These are phyloP conservation scores for Rhododendron simsii DNA, from an alignment of 148 eudicot species.

Conservation along the genomic window DNA sequence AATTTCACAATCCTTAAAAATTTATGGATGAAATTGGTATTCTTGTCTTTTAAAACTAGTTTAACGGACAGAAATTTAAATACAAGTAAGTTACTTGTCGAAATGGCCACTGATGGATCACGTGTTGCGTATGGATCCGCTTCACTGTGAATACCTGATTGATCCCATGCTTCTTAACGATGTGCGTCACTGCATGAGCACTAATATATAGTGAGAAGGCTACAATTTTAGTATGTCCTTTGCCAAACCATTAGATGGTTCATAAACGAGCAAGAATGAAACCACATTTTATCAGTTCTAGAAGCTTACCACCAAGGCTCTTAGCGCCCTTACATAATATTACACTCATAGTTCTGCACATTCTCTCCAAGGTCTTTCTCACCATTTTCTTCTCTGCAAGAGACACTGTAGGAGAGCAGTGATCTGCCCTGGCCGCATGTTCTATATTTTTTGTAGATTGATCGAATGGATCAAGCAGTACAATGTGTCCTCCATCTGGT, in stretches of 20 bases:
- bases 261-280: background rate
- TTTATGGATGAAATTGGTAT: too few relatives aligned
- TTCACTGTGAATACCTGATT: too few relatives aligned
- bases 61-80: too few relatives aligned
- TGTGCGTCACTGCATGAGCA: too few relatives aligned
- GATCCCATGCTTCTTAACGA: too few relatives aligned
- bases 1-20: too few relatives aligned
- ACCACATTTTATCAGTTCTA: background rate
- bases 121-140: too few relatives aligned
- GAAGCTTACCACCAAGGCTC: background rate
- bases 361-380: background rate
- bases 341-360: background rate
- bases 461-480: background rate
- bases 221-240: background rate
- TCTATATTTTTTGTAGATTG: background rate
- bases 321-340: background rate
- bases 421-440: background rate
- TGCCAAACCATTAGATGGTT: background rate
- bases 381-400: background rate
- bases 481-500: background rate
- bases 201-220: background rate
- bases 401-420: background rate
- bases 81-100: too few relatives aligned
- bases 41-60: too few relatives aligned
- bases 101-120: too few relatives aligned